Base-by-base conservation (phyloP, 2,329 filamentous ascomycete species). In the Epichloe gansuensis region DNA sequence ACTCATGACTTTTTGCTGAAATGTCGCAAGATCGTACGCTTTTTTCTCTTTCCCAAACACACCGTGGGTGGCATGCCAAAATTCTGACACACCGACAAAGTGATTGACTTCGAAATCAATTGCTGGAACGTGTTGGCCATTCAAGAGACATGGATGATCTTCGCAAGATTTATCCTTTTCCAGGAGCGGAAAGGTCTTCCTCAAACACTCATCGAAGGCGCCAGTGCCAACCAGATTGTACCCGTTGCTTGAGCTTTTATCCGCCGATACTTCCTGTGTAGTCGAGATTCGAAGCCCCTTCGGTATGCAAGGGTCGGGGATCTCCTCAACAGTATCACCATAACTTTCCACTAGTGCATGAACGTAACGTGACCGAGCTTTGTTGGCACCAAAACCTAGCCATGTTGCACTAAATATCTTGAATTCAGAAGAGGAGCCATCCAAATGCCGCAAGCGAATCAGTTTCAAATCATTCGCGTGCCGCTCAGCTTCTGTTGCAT, bases 101-200 rank as follows among this genome's bases (percentile, higher is more conserved):
- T 96, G 94, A 61, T 98, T 98, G 38, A 97, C 84, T 56, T 93
- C 85, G 63, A 97, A 98, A 65, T 98, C 93, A 57, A 98, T 96
- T 3, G 89, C 87, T 1, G 93, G 93, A 1, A 93, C 89, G 64
- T 97, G 89, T 56, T 91, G 82, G 1, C 93, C 90, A 60, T 96
- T 88, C 40, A 98, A 74, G 36, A 98, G 72, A 66, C 93, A 98
- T 0, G 94, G 93, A 27, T 84, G 70, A 61, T 95, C 85, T 4
- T 79, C 71, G 63, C 93, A 98, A 1, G 87, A 82, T 50, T 84
- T 82, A 63, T 97, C 88, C 68, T 96, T 96, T 59, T 90, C 87
- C 8, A 98, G 74, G 3, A 98, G 71, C 5, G 93, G 91, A 61
- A 85, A 90, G 0, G 90, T 95, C 59, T 81, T 79, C 48, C 78